phyloP scores from a whole-genome alignment of 805 yeast genomes.

The Saccharomycodes ludwigii region DNA sequence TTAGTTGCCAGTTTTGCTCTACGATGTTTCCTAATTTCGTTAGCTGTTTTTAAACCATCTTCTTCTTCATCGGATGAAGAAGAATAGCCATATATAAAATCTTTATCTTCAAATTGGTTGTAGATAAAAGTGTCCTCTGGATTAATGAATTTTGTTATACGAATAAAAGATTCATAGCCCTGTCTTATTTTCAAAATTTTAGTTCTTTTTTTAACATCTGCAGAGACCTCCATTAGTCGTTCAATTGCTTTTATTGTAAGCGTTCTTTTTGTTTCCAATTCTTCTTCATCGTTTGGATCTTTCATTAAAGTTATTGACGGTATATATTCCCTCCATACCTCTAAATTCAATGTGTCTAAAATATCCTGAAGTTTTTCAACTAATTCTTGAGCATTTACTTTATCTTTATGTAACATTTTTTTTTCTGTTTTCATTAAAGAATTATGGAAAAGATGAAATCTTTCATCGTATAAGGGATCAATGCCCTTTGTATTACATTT shows the following conservation, averaged over 20 bases:
- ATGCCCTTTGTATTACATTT: slow-evolving; percentile 1
- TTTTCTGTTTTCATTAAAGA: slow-evolving; percentile 55
- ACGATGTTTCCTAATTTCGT: slow-evolving; percentile 13
- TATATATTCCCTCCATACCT: slow-evolving; percentile 37
- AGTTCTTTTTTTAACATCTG: slow-evolving; percentile 14
- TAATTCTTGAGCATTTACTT: slow-evolving; percentile 34
- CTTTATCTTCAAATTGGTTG: slow-evolving; percentile 12
- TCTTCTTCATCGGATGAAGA: slow-evolving; percentile 24
- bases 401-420: slow-evolving; percentile 43
- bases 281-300: slow-evolving; percentile 35
- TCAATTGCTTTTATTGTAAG: slow-evolving; percentile 38
- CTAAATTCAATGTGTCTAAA: slow-evolving; percentile 30
- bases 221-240: slow-evolving; percentile 20
- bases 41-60: slow-evolving; percentile 9
- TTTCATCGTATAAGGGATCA: slow-evolving; percentile 37
- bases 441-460: slow-evolving; percentile 37
- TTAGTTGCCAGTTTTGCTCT: slow-evolving; percentile 7
- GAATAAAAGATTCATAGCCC: no score
- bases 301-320: slow-evolving; percentile 37
- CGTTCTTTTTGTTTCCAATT: slow-evolving; percentile 37
- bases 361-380: slow-evolving; percentile 35
- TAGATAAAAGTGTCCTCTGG: background rate
- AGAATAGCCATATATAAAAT: slow-evolving; percentile 12
- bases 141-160: background rate
- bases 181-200: slow-evolving; percentile 11